Conservation (phyloP, 768 basidiomycete genomes). For the Rhodocollybia butyracea region DNA sequence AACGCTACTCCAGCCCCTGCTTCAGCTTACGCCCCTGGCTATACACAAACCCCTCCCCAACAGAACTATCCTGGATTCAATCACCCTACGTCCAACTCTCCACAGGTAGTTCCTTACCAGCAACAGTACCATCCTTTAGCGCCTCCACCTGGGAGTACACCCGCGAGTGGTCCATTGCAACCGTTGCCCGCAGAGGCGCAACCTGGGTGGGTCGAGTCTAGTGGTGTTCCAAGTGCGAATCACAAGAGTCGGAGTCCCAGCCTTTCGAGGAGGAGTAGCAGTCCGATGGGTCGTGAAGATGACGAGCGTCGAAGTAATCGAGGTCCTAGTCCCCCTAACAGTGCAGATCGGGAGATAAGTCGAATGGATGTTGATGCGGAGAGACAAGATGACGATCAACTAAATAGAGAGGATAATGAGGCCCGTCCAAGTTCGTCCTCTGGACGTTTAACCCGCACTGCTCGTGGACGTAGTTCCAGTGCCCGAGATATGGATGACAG, state of each 20-base stretch:
- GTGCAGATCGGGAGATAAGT: not conserved
- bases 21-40: slow-evolving; percentile 21
- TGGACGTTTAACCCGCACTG: not conserved
- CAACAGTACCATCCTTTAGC: slow-evolving; percentile 3
- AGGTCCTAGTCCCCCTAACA: not conserved
- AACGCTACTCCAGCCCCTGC: not conserved
- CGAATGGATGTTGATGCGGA: slow-evolving; percentile 6
- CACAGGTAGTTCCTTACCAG: slow-evolving; percentile 21
- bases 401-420: slow-evolving; percentile 8
- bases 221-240: not conserved
- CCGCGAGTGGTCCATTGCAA: slow-evolving; percentile 4
- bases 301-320: not conserved
- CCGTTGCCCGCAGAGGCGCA: slow-evolving; percentile 1
- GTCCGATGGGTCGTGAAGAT: not conserved
- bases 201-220: not conserved
- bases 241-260: too few relatives aligned
- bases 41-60: slow-evolving; percentile 21
- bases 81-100: slow-evolving; percentile 16
- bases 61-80: slow-evolving; percentile 6
- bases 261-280: too few relatives aligned
- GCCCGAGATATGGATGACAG: not conserved
- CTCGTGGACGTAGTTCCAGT: not conserved
- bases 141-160: slow-evolving; percentile 4
- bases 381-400: slow-evolving; percentile 8
- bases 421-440: not conserved